These are phyloP conservation scores for Saccharum spontaneum DNA, from an alignment of 176 grass and related monocot genomes.

Conservation along the genomic window DNA sequence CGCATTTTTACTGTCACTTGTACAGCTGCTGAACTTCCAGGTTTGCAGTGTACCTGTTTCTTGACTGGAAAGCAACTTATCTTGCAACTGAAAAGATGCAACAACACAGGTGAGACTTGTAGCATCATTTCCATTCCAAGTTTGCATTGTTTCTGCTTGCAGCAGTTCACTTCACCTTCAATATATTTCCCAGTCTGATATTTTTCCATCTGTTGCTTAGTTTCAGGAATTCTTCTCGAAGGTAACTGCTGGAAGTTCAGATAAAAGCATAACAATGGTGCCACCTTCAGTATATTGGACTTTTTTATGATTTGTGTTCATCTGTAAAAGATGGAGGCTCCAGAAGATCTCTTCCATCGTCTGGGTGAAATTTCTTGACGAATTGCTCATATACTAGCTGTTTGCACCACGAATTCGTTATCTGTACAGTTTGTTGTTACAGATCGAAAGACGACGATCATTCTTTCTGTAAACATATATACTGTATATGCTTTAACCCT, in stretches of 20 bases:
- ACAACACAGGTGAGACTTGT: not conserved
- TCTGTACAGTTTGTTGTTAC: not conserved
- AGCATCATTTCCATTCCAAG: not conserved
- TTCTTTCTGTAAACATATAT: not conserved
- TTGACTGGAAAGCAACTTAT: not conserved
- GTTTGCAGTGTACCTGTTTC: not conserved
- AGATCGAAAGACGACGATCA: not conserved
- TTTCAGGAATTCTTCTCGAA: conserved; percentile 18
- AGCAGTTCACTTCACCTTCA: not conserved
- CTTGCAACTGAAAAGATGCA: not conserved
- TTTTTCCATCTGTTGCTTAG: not conserved
- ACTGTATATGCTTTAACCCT: not conserved
- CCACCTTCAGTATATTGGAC: not conserved
- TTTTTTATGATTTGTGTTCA: not conserved
- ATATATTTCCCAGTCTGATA: not conserved
- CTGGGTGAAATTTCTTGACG: not conserved
- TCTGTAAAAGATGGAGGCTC: not conserved
- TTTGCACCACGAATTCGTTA: not conserved
- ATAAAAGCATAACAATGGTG: not conserved
- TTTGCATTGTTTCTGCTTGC: not conserved
- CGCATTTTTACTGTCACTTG: not conserved
- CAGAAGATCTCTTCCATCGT: not conserved
- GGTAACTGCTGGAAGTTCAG: not conserved
- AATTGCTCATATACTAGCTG: not conserved
- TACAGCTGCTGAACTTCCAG: not conserved